Evolutionary conservation across 75 land plant genomes (phyloP).

Genomic region (Cupressus sempervirens): DNA sequence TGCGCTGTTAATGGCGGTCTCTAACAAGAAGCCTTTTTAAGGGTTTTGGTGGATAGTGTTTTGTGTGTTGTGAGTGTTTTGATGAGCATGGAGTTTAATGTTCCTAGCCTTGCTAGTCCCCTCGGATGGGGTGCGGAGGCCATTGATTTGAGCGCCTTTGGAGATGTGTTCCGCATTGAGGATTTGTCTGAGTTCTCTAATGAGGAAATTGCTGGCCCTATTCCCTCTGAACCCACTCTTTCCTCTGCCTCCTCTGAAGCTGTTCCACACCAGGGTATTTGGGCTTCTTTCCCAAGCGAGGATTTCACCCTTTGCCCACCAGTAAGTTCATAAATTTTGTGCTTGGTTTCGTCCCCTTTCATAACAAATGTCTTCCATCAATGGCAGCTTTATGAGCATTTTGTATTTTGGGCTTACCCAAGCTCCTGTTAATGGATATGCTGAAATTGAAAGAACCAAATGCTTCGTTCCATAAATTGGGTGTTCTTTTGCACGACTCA

Average conservation of each 20-base stretch:
- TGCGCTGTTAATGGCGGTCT: background rate
- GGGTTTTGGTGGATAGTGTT: background rate
- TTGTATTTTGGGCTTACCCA: too few relatives aligned
- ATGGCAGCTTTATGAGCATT: background rate
- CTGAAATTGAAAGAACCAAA: too few relatives aligned
- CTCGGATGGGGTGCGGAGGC: background rate
- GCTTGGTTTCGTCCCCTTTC: background rate
- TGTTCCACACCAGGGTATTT: background rate
- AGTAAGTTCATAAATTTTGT: conserved; percentile 2
- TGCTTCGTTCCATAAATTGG: background rate
- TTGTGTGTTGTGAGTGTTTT: background rate
- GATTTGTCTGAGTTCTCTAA: conserved; percentile 45
- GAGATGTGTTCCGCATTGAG: conserved; percentile 38
- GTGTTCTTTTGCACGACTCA: background rate
- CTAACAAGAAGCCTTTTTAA: background rate
- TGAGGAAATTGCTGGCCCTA: conserved; percentile 48
- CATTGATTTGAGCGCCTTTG: conserved; percentile 5
- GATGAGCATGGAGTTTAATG: background rate
- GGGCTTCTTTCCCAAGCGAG: background rate
- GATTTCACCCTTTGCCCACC: conserved; percentile 2
- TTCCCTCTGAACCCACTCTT: conserved; percentile 11
- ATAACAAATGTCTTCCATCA: background rate
- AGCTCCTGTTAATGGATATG: too few relatives aligned
- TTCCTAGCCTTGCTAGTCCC: background rate
- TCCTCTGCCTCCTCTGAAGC: conserved; percentile 6